Percentiles rank a stretch among this genome's conserved stretches.
Evolutionary conservation across 164 flowering plant genomes (phyloP).

Genomic region (Chloranthus sessilifolius): DNA sequence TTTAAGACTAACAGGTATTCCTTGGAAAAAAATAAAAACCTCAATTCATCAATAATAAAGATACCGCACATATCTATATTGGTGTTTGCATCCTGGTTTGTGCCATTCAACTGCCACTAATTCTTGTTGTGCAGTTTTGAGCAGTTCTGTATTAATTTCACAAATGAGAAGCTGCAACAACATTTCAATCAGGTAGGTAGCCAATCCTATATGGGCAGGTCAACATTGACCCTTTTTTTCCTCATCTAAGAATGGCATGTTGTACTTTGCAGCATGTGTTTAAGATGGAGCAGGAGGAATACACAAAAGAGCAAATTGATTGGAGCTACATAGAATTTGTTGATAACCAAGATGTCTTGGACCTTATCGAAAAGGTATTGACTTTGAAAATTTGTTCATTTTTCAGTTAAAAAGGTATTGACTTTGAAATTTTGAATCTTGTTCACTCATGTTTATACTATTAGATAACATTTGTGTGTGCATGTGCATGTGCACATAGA

Average conservation of each 20-base stretch:
- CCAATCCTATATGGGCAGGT: conserved; percentile 8
- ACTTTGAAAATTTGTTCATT: no score
- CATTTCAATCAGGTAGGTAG: conserved; percentile 90
- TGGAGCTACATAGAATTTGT: conserved; percentile 97
- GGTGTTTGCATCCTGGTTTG: not conserved
- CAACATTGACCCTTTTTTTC: conserved; percentile 3
- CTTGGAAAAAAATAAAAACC: conserved; percentile 1
- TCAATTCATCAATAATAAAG: no score
- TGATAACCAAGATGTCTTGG: conserved; percentile 90
- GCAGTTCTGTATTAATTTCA: conserved; percentile 92
- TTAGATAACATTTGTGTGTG: no score
- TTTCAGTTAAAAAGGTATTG: not conserved
- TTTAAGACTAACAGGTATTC: conserved; percentile 80
- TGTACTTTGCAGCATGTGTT: conserved; percentile 75
- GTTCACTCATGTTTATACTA: no score
- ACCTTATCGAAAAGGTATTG: conserved; percentile 85
- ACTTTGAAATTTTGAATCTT: not conserved
- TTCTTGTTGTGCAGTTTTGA: conserved; percentile 64
- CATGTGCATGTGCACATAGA: no score
- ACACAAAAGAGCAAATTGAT: conserved; percentile 72
- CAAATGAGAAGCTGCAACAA: conserved; percentile 97
- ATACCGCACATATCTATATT: no score
- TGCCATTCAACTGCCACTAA: not conserved
- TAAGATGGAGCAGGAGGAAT: conserved; percentile 95
- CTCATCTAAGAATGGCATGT: conserved; percentile 6